Evolutionary conservation across 148 eudicot species (phyloP).

Genomic region (Rhododendron vialii): DNA sequence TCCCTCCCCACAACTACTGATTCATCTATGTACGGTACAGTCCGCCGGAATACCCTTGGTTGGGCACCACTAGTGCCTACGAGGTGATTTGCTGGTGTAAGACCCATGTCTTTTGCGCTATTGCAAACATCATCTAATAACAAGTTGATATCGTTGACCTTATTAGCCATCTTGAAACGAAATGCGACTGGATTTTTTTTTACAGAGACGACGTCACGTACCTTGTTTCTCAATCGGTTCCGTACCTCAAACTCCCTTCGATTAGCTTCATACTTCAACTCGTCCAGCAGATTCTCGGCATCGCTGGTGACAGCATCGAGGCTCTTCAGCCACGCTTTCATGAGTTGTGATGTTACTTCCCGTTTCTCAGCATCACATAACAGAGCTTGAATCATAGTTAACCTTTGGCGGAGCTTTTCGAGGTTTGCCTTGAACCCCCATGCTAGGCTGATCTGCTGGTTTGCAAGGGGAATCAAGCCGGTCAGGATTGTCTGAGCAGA

Average conservation of each 20-base stretch:
- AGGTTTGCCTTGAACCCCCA: neutral
- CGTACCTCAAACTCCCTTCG: neutral
- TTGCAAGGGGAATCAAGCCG: neutral
- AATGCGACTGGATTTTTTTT: too few species aligned
- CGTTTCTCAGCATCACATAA: neutral
- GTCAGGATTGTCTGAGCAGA: neutral
- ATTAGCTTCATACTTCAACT: neutral
- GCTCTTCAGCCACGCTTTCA: neutral
- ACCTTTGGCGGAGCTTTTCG: neutral
- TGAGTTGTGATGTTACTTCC: too few species aligned
- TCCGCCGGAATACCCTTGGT: too few species aligned
- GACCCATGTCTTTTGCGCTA: too few species aligned
- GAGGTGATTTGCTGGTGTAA: too few species aligned
- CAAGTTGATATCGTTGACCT: too few species aligned
- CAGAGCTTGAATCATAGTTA: neutral
- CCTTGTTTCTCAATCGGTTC: neutral
- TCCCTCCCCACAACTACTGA: too few species aligned
- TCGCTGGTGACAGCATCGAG: neutral
- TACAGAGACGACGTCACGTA: neutral
- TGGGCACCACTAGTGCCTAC: too few species aligned
- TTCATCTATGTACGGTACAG: too few species aligned
- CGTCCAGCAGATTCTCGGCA: conserved; percentile 12
- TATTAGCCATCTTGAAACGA: too few species aligned
- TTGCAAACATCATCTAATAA: too few species aligned
- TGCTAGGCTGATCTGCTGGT: neutral